Evolutionary conservation across 768 basidiomycete genomes (phyloP).

Genomic region (Cystofilobasidium capitatum): DNA sequence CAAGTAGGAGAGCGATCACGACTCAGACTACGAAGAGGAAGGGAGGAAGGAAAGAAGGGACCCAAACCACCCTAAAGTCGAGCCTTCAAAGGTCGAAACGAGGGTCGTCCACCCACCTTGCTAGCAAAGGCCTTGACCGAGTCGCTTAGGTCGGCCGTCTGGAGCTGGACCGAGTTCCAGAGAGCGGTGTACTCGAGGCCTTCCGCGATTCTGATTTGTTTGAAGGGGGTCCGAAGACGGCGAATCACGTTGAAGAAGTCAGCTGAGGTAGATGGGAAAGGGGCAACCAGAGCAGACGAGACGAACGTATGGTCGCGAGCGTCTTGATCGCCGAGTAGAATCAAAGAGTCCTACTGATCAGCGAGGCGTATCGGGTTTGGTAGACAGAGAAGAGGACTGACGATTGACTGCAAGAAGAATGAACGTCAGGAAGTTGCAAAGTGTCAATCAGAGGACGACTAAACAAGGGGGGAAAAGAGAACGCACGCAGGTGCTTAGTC

Average conservation of each 20-base stretch:
- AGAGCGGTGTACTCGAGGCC: constrained; percentile 52
- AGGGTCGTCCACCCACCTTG: not conserved
- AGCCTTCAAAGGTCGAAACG: not conserved
- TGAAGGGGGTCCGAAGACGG: not conserved
- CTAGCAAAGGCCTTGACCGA: constrained; percentile 1
- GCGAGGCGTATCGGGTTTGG: not conserved
- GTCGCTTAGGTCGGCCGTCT: constrained; percentile 17
- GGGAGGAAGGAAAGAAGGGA: too few relatives aligned
- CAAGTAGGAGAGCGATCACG: too few relatives aligned
- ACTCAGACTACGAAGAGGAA: too few relatives aligned
- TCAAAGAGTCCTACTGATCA: not conserved
- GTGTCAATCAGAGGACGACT: not conserved
- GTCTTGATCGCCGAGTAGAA: constrained; percentile 37
- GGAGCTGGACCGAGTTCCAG: constrained; percentile 46
- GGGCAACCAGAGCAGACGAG: not conserved
- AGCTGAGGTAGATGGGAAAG: not conserved
- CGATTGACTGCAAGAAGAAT: not conserved
- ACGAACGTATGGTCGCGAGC: constrained; percentile 66
- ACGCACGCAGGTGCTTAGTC: constrained; percentile 66
- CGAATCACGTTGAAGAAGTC: constrained; percentile 29
- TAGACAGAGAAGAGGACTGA: not conserved
- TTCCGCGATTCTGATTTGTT: constrained; percentile 45
- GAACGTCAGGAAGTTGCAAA: not conserved
- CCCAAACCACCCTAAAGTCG: too few relatives aligned
- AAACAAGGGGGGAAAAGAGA: constrained; percentile 24